These are phyloP conservation scores for Pseudogymnoascus sp. DNA, from an alignment of 2,329 filamentous ascomycete species.

Conservation along the genomic window DNA sequence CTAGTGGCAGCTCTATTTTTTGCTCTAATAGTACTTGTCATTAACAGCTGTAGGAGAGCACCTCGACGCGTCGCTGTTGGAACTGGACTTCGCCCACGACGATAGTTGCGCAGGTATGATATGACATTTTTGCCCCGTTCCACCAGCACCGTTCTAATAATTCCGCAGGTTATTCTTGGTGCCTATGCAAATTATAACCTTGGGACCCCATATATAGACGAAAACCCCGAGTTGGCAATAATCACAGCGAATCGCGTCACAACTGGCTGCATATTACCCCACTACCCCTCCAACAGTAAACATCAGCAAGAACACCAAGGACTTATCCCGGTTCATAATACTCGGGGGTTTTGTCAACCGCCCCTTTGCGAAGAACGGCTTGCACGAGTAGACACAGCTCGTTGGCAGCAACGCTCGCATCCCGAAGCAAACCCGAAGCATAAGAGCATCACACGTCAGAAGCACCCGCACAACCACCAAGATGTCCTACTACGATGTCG, in stretches of 20 bases:
- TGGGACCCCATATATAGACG: neutral
- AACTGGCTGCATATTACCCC: neutral
- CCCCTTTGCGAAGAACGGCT: neutral
- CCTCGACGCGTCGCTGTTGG: neutral
- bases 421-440: neutral
- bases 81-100: neutral
- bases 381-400: neutral
- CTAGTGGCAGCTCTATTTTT: neutral
- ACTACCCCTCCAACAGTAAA: neutral
- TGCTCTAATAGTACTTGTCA: neutral
- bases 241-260: neutral
- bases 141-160: neutral
- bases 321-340: neutral
- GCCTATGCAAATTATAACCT: neutral
- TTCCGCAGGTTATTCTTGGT: neutral
- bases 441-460: neutral
- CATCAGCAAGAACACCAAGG: neutral
- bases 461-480: constrained; percentile 14
- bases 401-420: neutral
- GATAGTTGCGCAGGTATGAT: neutral
- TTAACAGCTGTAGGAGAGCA: neutral
- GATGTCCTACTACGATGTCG: constrained; percentile 78
- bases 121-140: neutral
- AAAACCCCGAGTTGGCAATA: neutral
- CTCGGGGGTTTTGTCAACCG: neutral